Evolutionary conservation across 2,329 filamentous ascomycete genomes (phyloP).

Genomic region (Pseudocercospora vitis): DNA sequence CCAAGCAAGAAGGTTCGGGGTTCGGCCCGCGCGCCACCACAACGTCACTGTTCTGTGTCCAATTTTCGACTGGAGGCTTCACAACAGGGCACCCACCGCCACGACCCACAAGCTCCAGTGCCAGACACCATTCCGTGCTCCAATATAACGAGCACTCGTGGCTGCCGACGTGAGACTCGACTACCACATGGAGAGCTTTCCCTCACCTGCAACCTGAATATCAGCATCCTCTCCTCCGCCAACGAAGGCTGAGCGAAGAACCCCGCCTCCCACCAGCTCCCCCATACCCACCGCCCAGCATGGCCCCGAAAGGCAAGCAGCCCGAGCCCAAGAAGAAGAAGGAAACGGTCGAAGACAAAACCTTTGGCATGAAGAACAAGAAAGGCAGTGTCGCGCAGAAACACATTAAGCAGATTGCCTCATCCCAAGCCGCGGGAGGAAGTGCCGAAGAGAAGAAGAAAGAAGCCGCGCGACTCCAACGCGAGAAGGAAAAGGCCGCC

Average conservation of each 20-base stretch:
- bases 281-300: conserved; percentile 48
- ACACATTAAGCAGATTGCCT: conserved; percentile 79
- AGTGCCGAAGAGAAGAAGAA: conserved; percentile 86
- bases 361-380: conserved; percentile 99
- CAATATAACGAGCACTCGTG: conserved; percentile 13
- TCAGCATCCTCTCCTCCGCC: conserved; percentile 6
- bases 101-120: background rate
- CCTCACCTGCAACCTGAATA: conserved; percentile 34
- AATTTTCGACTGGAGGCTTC: background rate
- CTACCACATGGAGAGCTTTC: conserved; percentile 39
- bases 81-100: background rate
- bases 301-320: conserved; percentile 67
- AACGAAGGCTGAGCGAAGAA: conserved; percentile 20
- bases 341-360: conserved; percentile 78
- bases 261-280: conserved; percentile 5
- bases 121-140: background rate
- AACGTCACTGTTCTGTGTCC: conserved; percentile 6
- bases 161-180: conserved; percentile 17
- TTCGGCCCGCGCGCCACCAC: no score
- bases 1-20: background rate
- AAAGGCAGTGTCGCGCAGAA: conserved; percentile 90
- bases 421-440: conserved; percentile 70
- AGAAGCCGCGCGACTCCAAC: conserved; percentile 61
- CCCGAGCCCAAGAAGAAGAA: conserved; percentile 56
- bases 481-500: conserved; percentile 86